Percentiles rank a stretch among this genome's conserved stretches.
phyloP scores from a whole-genome alignment of 1,139 yeast genomes.

The Yamadazyma triangularis region DNA sequence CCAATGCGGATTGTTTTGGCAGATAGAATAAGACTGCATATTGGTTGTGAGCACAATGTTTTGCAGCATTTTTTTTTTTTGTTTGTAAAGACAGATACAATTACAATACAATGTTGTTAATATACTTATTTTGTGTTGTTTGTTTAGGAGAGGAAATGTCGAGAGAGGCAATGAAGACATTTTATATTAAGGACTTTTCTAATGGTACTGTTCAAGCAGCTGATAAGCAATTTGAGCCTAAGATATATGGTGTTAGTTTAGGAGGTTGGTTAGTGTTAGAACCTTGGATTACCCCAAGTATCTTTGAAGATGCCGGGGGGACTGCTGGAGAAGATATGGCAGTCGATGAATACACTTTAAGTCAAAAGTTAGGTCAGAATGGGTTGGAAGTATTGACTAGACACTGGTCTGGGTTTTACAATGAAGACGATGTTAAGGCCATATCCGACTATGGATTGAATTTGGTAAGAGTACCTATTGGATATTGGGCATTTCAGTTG shows the following conservation, averaged over 20 bases:
- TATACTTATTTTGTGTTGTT: too few relatives aligned
- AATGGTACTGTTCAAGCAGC: too few relatives aligned
- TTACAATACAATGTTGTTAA: too few relatives aligned
- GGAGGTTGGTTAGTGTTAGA: slow-evolving; percentile 28
- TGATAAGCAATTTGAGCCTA: slow-evolving; percentile 7
- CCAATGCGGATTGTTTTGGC: too few relatives aligned
- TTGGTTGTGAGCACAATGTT: too few relatives aligned
- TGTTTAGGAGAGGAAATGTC: too few relatives aligned
- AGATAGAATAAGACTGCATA: too few relatives aligned
- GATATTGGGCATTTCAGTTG: slow-evolving; percentile 87
- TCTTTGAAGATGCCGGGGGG: slow-evolving; percentile 18
- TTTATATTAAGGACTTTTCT: too few relatives aligned
- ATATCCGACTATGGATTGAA: slow-evolving; percentile 71
- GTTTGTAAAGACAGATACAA: too few relatives aligned
- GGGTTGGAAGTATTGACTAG: slow-evolving; percentile 48
- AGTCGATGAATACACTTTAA: slow-evolving; percentile 79
- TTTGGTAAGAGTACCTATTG: slow-evolving; percentile 86
- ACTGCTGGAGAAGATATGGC: too few relatives aligned
- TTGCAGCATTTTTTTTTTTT: too few relatives aligned
- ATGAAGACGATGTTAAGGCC: slow-evolving; percentile 62
- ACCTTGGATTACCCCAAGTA: slow-evolving; percentile 23
- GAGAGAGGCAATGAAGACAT: too few relatives aligned
- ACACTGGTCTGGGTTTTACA: slow-evolving; percentile 82
- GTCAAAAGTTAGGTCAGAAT: slow-evolving; percentile 58
- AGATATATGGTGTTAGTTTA: slow-evolving; percentile 18